Base-by-base conservation (phyloP, 768 basidiomycete genomes). In the Polyporus arcularius region DNA sequence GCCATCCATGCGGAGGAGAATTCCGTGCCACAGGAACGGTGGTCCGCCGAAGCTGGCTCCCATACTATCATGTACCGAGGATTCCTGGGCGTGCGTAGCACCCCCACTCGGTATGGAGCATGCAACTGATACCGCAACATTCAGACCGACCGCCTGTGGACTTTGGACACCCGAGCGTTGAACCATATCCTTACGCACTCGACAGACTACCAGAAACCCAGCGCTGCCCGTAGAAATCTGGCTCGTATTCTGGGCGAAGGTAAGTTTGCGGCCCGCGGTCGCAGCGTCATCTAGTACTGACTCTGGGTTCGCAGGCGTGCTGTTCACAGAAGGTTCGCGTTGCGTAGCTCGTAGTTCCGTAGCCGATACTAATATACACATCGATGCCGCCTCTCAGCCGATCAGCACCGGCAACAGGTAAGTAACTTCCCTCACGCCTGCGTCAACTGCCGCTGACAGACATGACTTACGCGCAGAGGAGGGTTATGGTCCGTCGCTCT, bases 151-250 rank as follows among this genome's bases (percentile, higher is more conserved):
- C 52, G 58, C 12, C 52, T 67, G 5, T 65, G 57, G 31, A 65
- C 63, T 0, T 70, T 78, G 56, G 90, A 92, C 65, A 74, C 83
- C 0, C 82, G 83, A 35, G 90, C 89, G 0, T 39, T 92, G 42
- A 80, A 81, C 49, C 85, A 92, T 64, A 75, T 94, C 51, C 75
- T 93, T n/a, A 78, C 79, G 61, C 84, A 88, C 58, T 75, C 75
- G 26, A 71, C 79, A 18, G 74, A 77, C 35, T 91, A 87, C 62
- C 81, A 84, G 61, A 91, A 90, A 64, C 79, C 87, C 0, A 73
- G 74, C 14, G 61, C 68, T 0, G 65, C 73, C 3, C 76, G 82
- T 11, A 75, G 71, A 40, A 68, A 56, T 41, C 69, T 88, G 5
- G 61, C 70, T 14, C 70, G 69, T 12, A 67, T 87, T 30, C 70